Percentiles rank a stretch among this genome's conserved stretches.
Conservation (phyloP, 345 rosid species). For the Raphanus raphanistrum region DNA sequence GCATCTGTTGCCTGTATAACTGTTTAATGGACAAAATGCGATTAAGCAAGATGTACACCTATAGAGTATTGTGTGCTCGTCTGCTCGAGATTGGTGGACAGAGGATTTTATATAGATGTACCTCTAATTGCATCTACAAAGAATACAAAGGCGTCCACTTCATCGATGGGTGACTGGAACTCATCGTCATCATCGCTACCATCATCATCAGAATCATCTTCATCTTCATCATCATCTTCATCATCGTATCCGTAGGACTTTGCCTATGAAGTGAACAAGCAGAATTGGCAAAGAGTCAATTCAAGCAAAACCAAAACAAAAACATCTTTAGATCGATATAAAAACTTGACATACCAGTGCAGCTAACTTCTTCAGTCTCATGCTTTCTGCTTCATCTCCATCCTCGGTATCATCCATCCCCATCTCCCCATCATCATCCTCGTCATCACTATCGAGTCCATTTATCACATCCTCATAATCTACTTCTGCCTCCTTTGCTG, state of each 20-base stretch:
- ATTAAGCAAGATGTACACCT: background rate
- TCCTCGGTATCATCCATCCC: slow-evolving; percentile 92
- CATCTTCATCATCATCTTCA: slow-evolving; percentile 38
- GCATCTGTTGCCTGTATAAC: slow-evolving; percentile 79
- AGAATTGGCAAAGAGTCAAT: slow-evolving; percentile 4
- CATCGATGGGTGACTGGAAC: slow-evolving; percentile 95
- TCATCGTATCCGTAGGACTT: slow-evolving; percentile 70
- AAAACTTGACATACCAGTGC: slow-evolving; percentile 63
- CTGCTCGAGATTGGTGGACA: background rate
- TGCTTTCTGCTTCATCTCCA: slow-evolving; percentile 90
- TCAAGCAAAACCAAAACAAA: background rate
- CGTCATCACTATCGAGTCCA: slow-evolving; percentile 87
- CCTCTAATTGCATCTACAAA: slow-evolving; percentile 92
- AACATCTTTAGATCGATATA: background rate
- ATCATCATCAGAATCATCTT: slow-evolving; percentile 64
- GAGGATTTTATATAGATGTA: slow-evolving; percentile 15
- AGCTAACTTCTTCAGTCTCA: slow-evolving; percentile 74
- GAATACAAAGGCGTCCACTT: slow-evolving; percentile 92
- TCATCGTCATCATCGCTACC: slow-evolving; percentile 89
- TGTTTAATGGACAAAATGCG: slow-evolving; percentile 24
- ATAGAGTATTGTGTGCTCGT: background rate
- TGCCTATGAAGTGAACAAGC: slow-evolving; percentile 42
- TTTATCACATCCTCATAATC: slow-evolving; percentile 94
- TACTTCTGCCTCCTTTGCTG: slow-evolving; percentile 78
- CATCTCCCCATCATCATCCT: slow-evolving; percentile 89